phyloP scores from a whole-genome alignment of 2,329 filamentous ascomycete species.

The Phoma sp. region DNA sequence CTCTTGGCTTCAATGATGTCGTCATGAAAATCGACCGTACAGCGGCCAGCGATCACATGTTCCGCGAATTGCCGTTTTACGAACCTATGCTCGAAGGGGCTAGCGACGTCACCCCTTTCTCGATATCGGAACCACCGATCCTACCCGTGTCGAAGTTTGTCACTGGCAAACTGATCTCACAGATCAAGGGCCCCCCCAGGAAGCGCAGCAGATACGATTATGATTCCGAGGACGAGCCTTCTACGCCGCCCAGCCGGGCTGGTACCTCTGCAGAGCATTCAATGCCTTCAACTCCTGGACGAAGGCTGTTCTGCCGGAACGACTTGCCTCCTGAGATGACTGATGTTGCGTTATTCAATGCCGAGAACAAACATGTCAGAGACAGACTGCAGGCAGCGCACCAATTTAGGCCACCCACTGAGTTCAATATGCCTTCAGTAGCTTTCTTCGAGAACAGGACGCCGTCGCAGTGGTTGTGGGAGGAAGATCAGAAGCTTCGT shows the following conservation, averaged over 20 bases:
- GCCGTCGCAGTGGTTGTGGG: conserved; percentile 88
- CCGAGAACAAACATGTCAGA: conserved; percentile 86
- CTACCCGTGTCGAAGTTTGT: conserved; percentile 88
- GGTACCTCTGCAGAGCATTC: conserved; percentile 53
- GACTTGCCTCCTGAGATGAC: conserved; percentile 72
- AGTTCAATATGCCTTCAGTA: conserved; percentile 88
- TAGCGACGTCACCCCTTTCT: conserved; percentile 42
- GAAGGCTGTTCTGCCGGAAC: conserved; percentile 48
- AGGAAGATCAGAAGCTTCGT: conserved; percentile 90
- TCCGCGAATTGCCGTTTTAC: conserved; percentile 84
- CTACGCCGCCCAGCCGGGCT: conserved; percentile 46
- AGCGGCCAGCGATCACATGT: conserved; percentile 75
- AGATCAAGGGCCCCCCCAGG: conserved; percentile 68
- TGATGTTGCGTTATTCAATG: conserved; percentile 85
- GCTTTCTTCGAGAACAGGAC: conserved; percentile 87
- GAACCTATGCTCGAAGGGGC: conserved; percentile 52
- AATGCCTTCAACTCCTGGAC: conserved; percentile 50
- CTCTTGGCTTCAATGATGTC: conserved; percentile 80
- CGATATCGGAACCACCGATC: conserved; percentile 61
- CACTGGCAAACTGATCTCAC: conserved; percentile 78
- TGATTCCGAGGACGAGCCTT: conserved; percentile 70
- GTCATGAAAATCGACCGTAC: conserved; percentile 80
- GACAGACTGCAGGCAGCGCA: conserved; percentile 91
- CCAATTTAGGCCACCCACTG: conserved; percentile 90
- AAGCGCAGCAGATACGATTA: conserved; percentile 88